Conservation (phyloP, 164 flowering plant genomes). For the Paratinospora sagittata region DNA sequence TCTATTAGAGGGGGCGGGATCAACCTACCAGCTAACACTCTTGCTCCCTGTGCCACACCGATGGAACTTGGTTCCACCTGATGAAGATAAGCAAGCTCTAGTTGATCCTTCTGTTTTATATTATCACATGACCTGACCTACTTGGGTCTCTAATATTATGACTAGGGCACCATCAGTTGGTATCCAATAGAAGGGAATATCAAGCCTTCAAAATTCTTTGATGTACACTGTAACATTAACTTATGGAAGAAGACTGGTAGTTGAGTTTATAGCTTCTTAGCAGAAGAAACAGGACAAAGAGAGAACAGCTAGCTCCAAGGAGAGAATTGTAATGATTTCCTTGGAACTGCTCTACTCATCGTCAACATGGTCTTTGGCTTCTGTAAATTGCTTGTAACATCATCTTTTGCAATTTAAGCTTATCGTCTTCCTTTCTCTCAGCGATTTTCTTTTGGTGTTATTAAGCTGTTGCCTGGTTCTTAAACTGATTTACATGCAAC, state of each 20-base stretch:
- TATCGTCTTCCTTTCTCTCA: neutral
- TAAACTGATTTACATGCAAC: no score
- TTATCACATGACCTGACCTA: neutral
- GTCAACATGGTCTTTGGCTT: slow-evolving; percentile 8
- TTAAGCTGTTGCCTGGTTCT: neutral
- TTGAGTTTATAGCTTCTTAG: slow-evolving; percentile 24
- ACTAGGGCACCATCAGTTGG: slow-evolving; percentile 16
- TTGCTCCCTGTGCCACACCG: slow-evolving; percentile 50
- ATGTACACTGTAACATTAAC: slow-evolving; percentile 45
- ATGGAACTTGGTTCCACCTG: slow-evolving; percentile 32
- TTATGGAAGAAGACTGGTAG: slow-evolving; percentile 19
- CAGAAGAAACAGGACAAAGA: slow-evolving; percentile 19
- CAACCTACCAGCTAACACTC: slow-evolving; percentile 37
- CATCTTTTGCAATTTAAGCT: slow-evolving; percentile 18
- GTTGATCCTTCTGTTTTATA: slow-evolving; percentile 16
- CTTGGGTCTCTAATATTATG: slow-evolving; percentile 16
- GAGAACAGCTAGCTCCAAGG: slow-evolving; percentile 14
- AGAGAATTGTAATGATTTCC: slow-evolving; percentile 21
- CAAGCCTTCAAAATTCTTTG: slow-evolving; percentile 35
- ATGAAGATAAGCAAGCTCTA: slow-evolving; percentile 12
- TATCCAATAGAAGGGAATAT: slow-evolving; percentile 15
- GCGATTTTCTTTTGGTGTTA: neutral
- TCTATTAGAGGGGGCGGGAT: slow-evolving; percentile 59
- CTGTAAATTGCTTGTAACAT: slow-evolving; percentile 26
- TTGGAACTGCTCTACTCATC: slow-evolving; percentile 15